A percentile compares a stretch with the other conserved stretches of the same genome.
phyloP scores from a whole-genome alignment of 108 stramenopile species.

The Fragilaria radians region DNA sequence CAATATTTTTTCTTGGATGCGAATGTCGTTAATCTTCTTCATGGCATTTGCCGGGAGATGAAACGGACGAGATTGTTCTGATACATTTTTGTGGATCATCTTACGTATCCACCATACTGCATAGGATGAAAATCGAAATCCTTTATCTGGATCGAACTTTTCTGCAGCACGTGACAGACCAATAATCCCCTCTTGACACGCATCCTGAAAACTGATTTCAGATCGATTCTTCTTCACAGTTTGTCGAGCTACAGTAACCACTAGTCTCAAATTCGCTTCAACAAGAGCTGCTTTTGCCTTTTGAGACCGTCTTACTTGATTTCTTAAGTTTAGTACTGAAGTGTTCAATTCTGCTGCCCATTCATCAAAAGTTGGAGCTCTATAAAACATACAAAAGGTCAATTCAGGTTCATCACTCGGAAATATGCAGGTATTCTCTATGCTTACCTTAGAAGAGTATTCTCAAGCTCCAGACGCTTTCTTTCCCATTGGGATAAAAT shows the following conservation, averaged over 20 bases:
- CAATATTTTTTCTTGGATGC: constrained; percentile 40
- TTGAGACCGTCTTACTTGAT: constrained; percentile 53
- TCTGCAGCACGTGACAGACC: constrained; percentile 74
- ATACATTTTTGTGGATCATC: constrained; percentile 59
- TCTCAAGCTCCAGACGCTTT: constrained; percentile 30
- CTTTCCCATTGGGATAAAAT: constrained; percentile 34
- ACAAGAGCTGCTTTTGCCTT: constrained; percentile 54
- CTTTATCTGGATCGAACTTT: constrained; percentile 76
- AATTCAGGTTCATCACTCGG: background rate
- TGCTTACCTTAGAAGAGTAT: constrained; percentile 28
- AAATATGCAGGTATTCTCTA: background rate
- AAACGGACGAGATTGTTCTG: constrained; percentile 55
- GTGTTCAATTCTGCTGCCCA: constrained; percentile 41
- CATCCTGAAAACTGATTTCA: constrained; percentile 58
- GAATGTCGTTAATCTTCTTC: constrained; percentile 53
- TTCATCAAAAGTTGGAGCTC: constrained; percentile 47
- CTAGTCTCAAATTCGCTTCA: constrained; percentile 58
- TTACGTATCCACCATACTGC: constrained; percentile 86
- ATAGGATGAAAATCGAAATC: constrained; percentile 82
- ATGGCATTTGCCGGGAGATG: constrained; percentile 62
- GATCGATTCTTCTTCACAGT: constrained; percentile 31
- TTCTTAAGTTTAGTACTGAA: constrained; percentile 41
- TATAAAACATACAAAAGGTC: constrained; percentile 7
- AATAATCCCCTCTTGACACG: constrained; percentile 78
- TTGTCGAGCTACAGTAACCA: constrained; percentile 59